Evolutionary conservation across 2,329 filamentous ascomycete genomes (phyloP).

Genomic region (Podosphaera fusca): DNA sequence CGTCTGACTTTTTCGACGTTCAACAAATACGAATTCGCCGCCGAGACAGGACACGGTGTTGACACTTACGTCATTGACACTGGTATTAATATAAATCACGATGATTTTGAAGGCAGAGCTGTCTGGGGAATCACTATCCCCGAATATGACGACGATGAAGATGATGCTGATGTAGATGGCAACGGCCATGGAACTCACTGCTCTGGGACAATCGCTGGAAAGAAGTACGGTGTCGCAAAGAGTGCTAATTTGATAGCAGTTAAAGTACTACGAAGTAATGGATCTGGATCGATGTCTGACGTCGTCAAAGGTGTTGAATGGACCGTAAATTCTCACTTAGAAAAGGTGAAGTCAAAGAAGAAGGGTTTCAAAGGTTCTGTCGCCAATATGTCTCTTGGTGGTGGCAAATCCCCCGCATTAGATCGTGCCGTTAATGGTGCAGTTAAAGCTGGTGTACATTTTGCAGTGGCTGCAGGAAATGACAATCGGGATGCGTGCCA

Average conservation of each 20-base stretch:
- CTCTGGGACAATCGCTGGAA: constrained; percentile 90
- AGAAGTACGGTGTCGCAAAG: constrained; percentile 99
- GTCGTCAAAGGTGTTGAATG: constrained; percentile 97
- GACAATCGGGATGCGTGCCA: constrained; percentile 98
- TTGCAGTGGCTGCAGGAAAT: constrained; percentile 93
- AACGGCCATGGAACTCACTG: constrained; percentile 99
- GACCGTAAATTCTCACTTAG: constrained; percentile 58
- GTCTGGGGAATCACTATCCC: constrained; percentile 96
- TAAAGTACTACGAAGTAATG: constrained; percentile 95
- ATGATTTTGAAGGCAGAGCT: constrained; percentile 92
- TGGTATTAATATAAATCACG: constrained; percentile 78
- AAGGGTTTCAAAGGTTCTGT: constrained; percentile 98
- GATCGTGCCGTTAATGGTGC: constrained; percentile 87
- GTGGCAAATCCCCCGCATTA: constrained; percentile 83
- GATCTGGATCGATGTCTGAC: constrained; percentile 94
- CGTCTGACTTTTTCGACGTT: constrained; percentile 72
- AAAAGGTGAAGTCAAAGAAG: constrained; percentile 58
- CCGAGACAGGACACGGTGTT: constrained; percentile 83
- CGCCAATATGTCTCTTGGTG: constrained; percentile 98
- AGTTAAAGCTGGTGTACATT: constrained; percentile 79
- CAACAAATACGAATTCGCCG: constrained; percentile 93
- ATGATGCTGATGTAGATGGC: constrained; percentile 74
- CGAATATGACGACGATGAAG: constrained; percentile 14
- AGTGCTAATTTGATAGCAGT: constrained; percentile 92
- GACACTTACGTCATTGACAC: constrained; percentile 98